Conservation (phyloP, 2,329 filamentous ascomycete species). For the Fusarium sp. region DNA sequence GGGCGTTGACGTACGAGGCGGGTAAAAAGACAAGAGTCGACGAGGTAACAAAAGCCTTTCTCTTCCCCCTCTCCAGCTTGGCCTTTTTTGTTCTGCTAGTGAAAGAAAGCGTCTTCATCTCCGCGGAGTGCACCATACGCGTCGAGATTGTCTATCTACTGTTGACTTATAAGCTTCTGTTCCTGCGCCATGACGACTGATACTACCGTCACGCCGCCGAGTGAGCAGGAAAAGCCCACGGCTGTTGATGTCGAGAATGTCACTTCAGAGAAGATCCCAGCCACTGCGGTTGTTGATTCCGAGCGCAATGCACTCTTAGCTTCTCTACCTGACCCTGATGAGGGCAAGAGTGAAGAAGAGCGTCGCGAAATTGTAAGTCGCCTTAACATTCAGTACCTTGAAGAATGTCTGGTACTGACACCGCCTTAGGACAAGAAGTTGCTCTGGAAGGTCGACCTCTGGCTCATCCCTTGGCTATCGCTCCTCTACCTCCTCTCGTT, state of each 20-base stretch:
- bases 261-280: not conserved
- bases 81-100: not conserved
- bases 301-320: constrained; percentile 47
- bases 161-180: not conserved
- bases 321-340: constrained; percentile 58
- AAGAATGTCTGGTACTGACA: not conserved
- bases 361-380: constrained; percentile 66
- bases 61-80: not conserved
- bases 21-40: not conserved
- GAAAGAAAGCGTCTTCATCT: not conserved
- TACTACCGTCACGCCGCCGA: constrained; percentile 25
- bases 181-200: constrained; percentile 27
- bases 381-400: constrained; percentile 37
- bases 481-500: constrained; percentile 67
- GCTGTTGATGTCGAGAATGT: constrained; percentile 31
- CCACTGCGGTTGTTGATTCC: constrained; percentile 30
- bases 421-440: constrained; percentile 57
- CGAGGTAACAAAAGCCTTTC: constrained; percentile 22
- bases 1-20: constrained; percentile 23
- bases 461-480: constrained; percentile 68
- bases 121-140: not conserved
- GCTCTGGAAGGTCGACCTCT: constrained; percentile 66
- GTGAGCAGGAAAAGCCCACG: constrained; percentile 29
- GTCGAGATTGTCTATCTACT: not conserved
- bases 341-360: constrained; percentile 70